Conservation (phyloP, 768 basidiomycete species). For the Kwoniella dendrophila region DNA sequence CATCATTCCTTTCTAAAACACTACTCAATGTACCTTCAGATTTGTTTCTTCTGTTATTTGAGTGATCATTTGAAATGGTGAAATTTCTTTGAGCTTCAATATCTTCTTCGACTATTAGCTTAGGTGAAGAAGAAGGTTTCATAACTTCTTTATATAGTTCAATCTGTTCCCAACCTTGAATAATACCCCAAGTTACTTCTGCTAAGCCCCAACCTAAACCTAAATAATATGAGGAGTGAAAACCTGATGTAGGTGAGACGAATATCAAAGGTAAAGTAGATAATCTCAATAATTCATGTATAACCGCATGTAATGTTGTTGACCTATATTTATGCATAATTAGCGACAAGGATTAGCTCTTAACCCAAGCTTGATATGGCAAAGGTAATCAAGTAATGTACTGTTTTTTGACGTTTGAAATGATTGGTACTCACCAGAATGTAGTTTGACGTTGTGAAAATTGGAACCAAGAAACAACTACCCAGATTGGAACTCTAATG, state of each 20-base stretch:
- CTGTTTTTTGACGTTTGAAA: not conserved
- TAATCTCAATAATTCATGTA: conserved; percentile 50
- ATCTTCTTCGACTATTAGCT: conserved; percentile 1
- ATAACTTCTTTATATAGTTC: conserved; percentile 51
- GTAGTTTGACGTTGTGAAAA: conserved; percentile 22
- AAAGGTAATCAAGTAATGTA: not conserved
- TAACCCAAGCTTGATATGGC: not conserved
- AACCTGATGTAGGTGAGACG: conserved; percentile 45
- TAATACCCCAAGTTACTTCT: conserved; percentile 52
- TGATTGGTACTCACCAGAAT: conserved; percentile 26
- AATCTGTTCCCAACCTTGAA: conserved; percentile 52
- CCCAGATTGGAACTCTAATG: conserved; percentile 45
- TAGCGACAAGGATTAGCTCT: not conserved
- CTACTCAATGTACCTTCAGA: conserved; percentile 14
- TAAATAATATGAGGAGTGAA: conserved; percentile 53
- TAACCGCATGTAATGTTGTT: conserved; percentile 43
- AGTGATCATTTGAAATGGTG: conserved; percentile 3
- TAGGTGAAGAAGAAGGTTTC: conserved; percentile 18
- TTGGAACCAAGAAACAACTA: conserved; percentile 27
- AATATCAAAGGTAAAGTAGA: conserved; percentile 41
- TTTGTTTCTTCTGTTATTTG: not conserved
- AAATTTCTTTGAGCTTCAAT: conserved; percentile 4
- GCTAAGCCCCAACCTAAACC: conserved; percentile 54
- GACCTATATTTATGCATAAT: conserved; percentile 25
- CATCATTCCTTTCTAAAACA: conserved; percentile 20